Evolutionary conservation across 352 stramenopile species (phyloP).

Genomic region (Globisporangium heterothallicum): DNA sequence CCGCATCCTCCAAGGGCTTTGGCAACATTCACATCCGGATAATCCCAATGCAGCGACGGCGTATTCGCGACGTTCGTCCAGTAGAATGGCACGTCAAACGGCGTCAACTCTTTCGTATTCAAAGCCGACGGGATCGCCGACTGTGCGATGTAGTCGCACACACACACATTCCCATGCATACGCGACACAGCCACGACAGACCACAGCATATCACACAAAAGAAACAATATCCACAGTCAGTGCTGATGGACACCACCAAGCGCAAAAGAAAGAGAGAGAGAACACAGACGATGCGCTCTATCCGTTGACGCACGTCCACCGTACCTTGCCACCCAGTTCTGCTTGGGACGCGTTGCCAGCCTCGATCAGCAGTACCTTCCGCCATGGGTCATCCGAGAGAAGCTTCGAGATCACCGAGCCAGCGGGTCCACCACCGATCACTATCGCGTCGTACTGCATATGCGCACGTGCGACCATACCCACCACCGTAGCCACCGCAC

Average conservation of each 20-base stretch:
- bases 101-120: slow-evolving; percentile 49
- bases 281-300: too few species aligned
- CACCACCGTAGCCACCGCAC: not conserved
- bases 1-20: slow-evolving; percentile 84
- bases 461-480: not conserved
- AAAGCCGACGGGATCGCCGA: slow-evolving; percentile 25
- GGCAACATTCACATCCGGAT: slow-evolving; percentile 76
- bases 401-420: slow-evolving; percentile 48
- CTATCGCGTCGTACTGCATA: slow-evolving; percentile 51
- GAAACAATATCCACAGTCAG: not conserved
- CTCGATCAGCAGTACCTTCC: slow-evolving; percentile 63
- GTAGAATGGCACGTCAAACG: slow-evolving; percentile 83
- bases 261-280: not conserved
- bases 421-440: slow-evolving; percentile 55
- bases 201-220: slow-evolving; percentile 3
- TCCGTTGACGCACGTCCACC: not conserved
- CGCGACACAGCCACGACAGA: too few species aligned
- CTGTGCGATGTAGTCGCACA: slow-evolving; percentile 11
- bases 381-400: slow-evolving; percentile 46
- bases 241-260: not conserved
- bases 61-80: slow-evolving; percentile 81
- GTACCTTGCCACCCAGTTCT: slow-evolving; percentile 50
- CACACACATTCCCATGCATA: not conserved
- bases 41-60: slow-evolving; percentile 60
- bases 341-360: slow-evolving; percentile 50